Conservation (phyloP, 2,329 filamentous ascomycete species). For the Verticillium alfalfae region DNA sequence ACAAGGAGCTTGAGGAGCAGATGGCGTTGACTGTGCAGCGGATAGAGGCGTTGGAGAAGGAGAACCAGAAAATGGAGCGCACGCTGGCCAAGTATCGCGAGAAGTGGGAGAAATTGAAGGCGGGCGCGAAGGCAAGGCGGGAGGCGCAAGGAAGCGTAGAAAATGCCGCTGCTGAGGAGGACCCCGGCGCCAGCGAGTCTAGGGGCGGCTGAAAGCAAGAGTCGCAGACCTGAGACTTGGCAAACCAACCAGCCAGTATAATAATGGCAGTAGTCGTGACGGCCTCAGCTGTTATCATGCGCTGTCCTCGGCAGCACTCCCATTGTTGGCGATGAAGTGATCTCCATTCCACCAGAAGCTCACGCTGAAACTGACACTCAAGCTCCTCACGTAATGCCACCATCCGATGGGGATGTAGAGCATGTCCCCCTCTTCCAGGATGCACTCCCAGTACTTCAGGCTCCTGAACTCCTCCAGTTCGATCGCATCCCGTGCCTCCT, state of each 20-base stretch:
- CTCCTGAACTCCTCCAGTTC: conserved; percentile 44
- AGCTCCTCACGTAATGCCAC: conserved; percentile 94
- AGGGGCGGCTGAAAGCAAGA: neutral
- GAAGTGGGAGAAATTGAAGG: conserved; percentile 57
- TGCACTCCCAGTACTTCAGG: conserved; percentile 66
- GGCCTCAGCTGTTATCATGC: too few relatives aligned
- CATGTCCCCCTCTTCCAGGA: conserved; percentile 76
- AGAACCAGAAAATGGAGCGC: conserved; percentile 49
- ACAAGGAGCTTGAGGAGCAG: conserved; percentile 64
- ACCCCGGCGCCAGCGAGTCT: neutral
- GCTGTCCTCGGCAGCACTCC: neutral
- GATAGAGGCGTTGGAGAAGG: conserved; percentile 61
- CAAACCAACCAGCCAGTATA: too few relatives aligned
- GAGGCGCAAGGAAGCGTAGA: conserved; percentile 35
- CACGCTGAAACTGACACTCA: conserved; percentile 86
- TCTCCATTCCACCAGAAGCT: conserved; percentile 86
- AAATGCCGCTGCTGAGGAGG: conserved; percentile 15
- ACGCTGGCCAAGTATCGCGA: conserved; percentile 54
- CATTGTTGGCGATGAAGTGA: neutral
- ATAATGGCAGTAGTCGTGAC: too few relatives aligned
- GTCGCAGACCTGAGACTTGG: neutral
- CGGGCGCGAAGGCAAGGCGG: conserved; percentile 51
- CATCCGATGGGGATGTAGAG: conserved; percentile 89
- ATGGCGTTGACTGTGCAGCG: conserved; percentile 52
- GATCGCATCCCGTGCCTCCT: conserved; percentile 22